A percentile compares a stretch with the other conserved stretches of the same genome.
Evolutionary conservation across 2,329 filamentous ascomycete species (phyloP).

Genomic region (Xylariaceae sp.): DNA sequence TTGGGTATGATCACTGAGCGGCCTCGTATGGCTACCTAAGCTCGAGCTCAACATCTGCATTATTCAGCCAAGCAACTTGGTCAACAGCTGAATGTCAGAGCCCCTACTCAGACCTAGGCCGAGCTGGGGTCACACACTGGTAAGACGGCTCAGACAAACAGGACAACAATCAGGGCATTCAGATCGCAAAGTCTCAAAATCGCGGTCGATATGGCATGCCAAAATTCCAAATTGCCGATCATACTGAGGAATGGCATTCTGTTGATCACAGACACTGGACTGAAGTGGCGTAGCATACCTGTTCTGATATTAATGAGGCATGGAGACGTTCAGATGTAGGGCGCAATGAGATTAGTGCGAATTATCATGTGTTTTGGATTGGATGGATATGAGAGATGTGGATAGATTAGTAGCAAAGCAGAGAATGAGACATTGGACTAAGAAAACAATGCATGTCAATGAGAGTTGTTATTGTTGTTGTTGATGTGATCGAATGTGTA

Average conservation of each 20-base stretch:
- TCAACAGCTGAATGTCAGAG: neutral
- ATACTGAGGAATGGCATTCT: neutral
- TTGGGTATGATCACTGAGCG: neutral
- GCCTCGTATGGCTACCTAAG: neutral
- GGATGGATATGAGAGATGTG: neutral
- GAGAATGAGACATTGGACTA: neutral
- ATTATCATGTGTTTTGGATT: neutral
- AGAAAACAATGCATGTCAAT: too few species aligned
- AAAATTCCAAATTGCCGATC: neutral
- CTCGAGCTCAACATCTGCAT: neutral
- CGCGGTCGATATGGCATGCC: neutral
- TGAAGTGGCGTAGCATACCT: neutral
- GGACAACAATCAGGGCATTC: neutral
- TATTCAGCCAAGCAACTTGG: neutral
- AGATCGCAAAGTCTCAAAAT: neutral
- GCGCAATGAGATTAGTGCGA: neutral
- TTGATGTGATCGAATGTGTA: too few species aligned
- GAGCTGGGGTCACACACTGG: neutral
- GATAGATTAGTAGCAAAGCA: neutral
- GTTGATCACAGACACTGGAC: neutral
- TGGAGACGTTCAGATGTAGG: neutral
- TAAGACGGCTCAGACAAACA: neutral
- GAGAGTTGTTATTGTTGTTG: too few species aligned
- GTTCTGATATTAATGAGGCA: neutral
- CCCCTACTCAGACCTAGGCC: neutral